phyloP scores from a whole-genome alignment of 345 rosid species.

The Lepidium africanum region DNA sequence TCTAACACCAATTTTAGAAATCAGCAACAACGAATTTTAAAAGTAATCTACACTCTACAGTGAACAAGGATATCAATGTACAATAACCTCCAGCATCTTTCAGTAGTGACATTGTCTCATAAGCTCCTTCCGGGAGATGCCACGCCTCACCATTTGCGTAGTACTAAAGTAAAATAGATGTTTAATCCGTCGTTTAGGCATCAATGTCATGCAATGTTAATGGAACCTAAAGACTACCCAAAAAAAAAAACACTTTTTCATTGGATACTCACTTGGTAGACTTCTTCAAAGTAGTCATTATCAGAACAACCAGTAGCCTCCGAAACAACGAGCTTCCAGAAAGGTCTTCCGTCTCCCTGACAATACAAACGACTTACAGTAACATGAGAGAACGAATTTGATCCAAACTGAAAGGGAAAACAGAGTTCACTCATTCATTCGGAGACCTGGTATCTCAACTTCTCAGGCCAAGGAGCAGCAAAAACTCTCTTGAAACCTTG shows the following conservation, averaged over 20 bases:
- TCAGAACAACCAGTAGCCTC: slow-evolving; percentile 78
- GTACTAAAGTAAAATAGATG: slow-evolving; percentile 35
- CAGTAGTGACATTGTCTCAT: slow-evolving; percentile 47
- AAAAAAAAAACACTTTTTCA: not conserved
- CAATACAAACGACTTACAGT: not conserved
- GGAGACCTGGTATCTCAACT: slow-evolving; percentile 75
- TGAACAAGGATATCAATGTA: slow-evolving; percentile 10
- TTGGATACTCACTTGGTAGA: slow-evolving; percentile 48
- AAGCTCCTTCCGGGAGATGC: slow-evolving; percentile 80
- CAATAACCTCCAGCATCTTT: slow-evolving; percentile 78
- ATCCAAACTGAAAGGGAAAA: not conserved
- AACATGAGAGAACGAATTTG: not conserved
- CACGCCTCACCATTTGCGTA: slow-evolving; percentile 81
- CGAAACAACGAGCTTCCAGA: slow-evolving; percentile 71
- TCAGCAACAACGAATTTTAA: slow-evolving; percentile 6
- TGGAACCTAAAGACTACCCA: not conserved
- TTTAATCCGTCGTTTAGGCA: not conserved
- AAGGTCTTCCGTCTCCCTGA: slow-evolving; percentile 90
- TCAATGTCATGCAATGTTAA: not conserved
- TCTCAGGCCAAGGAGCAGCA: slow-evolving; percentile 73
- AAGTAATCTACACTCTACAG: not conserved
- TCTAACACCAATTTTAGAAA: slow-evolving; percentile 19
- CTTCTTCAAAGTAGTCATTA: slow-evolving; percentile 78
- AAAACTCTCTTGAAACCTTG: slow-evolving; percentile 81
- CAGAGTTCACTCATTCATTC: not conserved